Evolutionary conservation across 257 asterid genomes (phyloP), one percentile per base, ranked within the genome.

Genomic region (Salvia miltiorrhiza): DNA sequence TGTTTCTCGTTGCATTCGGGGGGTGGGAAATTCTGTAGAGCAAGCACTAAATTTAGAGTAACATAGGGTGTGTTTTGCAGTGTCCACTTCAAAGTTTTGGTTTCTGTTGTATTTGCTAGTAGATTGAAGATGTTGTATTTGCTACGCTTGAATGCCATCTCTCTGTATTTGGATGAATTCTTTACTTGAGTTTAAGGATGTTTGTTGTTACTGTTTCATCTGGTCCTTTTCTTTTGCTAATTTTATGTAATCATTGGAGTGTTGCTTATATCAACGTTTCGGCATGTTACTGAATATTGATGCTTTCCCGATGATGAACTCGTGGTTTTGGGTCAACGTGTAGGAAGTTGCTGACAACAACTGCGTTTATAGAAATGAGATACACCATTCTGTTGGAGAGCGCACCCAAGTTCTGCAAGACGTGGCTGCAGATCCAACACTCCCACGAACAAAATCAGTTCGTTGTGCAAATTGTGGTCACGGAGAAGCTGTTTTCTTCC

Each of bases 401-500:
- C 90, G 89, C 71, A 89, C 97, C 52, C 96, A 94, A 75, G 92
- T 89, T 61, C 70, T 91, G 89, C 95, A 91, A 76, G 99, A 94
- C 71, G 97, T 87, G 64, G 93, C 99, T 67, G 95, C 96, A 20
- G 99, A 94, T 80, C 99, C 99, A 20, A 91, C 99, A n/a, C 97
- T 94, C 62, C 99, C 99, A 8, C 93, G 97, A 57, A 94, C 99
- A 13, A 94, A 91, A 76, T 76, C 91, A 6, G 95, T 85, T 40
- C 96, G 86, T 8, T 94, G 99, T 67, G 26, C 97, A 41, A 78
- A 10, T 58, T 94, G 99, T 75, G 93, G 95, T 30, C 99, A 94
- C 70, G 96, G 97, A 69, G 99, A 94, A 85, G 99, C 98, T 71
- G 98, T 94, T 69, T 94, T 94, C 85, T 94, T 90, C 73, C 99